Evolutionary conservation across 176 grass and related monocot species (phyloP).

Genomic region (Dendrocalamus sinicus): DNA sequence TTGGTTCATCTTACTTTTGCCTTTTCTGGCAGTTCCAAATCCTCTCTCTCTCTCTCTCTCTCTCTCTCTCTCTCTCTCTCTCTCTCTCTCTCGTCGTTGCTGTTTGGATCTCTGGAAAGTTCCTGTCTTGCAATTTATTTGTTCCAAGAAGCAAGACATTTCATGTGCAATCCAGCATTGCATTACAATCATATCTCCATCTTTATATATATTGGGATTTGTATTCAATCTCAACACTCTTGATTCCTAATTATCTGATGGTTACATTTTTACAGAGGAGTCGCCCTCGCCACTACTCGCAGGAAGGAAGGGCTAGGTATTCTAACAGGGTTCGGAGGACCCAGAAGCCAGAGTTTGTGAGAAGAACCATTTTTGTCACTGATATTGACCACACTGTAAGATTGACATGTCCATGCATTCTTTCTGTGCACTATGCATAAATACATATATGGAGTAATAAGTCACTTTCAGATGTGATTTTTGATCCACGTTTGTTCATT

Average conservation of each 20-base stretch:
- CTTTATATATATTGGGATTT: not conserved
- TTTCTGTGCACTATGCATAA: not conserved
- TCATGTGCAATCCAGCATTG: not conserved
- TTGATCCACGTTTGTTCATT: not conserved
- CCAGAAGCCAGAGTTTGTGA: slow-evolving; percentile 28
- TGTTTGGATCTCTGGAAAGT: not conserved
- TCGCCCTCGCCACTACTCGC: not conserved
- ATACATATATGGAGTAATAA: not conserved
- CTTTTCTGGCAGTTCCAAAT: not conserved
- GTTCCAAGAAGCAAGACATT: not conserved
- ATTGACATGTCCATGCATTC: not conserved
- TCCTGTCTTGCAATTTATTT: not conserved
- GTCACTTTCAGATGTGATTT: not conserved
- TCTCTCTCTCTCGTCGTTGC: too few species aligned
- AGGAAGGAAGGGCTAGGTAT: not conserved
- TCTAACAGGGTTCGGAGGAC: not conserved
- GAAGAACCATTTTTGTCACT: slow-evolving; percentile 38
- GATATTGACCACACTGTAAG: slow-evolving; percentile 40
- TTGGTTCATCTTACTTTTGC: not conserved
- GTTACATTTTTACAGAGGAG: not conserved
- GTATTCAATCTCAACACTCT: not conserved
- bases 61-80: too few species aligned
- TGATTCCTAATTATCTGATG: not conserved
- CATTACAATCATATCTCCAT: not conserved
- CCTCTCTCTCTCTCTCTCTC: not conserved